These are phyloP conservation scores for Neurospora crassa DNA, from an alignment of 2,329 filamentous ascomycete species.

Conservation along the genomic window DNA sequence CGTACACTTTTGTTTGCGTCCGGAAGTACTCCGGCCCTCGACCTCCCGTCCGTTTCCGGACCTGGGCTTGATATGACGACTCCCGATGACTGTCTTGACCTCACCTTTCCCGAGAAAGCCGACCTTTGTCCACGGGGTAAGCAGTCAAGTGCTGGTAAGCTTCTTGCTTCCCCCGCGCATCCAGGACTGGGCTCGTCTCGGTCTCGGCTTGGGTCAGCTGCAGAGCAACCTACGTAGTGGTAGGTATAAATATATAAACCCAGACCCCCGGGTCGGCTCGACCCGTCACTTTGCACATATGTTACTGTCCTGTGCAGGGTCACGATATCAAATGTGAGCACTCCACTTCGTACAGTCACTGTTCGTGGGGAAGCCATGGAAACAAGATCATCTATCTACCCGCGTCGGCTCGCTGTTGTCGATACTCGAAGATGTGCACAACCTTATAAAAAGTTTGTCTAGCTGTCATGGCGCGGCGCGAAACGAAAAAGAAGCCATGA, in stretches of 20 bases:
- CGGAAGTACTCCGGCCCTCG: not conserved
- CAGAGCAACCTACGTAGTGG: not conserved
- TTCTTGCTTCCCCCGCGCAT: not conserved
- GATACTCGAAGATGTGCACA: not conserved
- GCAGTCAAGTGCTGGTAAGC: not conserved
- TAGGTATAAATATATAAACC: not conserved
- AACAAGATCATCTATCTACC: not conserved
- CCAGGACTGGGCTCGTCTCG: not conserved
- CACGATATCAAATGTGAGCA: not conserved
- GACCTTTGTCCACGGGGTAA: not conserved
- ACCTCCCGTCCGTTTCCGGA: not conserved
- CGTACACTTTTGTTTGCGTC: not conserved
- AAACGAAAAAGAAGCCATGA: not conserved
- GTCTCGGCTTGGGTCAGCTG: not conserved
- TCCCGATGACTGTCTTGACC: not conserved
- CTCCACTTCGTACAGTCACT: not conserved
- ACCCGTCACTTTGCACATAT: not conserved
- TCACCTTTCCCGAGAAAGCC: not conserved
- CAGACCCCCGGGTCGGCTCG: not conserved
- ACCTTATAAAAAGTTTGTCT: not conserved
- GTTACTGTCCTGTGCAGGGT: not conserved
- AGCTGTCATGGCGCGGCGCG: not conserved
- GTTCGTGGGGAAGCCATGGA: not conserved
- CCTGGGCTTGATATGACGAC: not conserved
- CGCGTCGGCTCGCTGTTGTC: not conserved